A percentile compares a stretch with the other conserved stretches of the same genome.
phyloP scores from a whole-genome alignment of 805 yeast genomes.

The Sungouiozyma intestinalis region DNA sequence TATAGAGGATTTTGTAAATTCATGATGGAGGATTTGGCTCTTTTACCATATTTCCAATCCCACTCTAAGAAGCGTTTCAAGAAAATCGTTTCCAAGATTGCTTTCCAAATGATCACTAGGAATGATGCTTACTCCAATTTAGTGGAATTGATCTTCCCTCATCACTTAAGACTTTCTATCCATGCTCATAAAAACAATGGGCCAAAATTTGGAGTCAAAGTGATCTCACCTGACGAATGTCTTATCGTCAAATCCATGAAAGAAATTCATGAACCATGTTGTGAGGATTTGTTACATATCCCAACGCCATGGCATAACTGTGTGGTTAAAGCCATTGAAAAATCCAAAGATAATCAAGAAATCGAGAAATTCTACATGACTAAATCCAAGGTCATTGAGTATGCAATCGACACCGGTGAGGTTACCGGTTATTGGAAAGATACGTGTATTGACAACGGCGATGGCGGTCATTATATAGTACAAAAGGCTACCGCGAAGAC shows the following conservation, averaged over 20 bases:
- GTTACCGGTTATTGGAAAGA: constrained; percentile 31
- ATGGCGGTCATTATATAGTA: constrained; percentile 27
- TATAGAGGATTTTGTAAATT: constrained; percentile 50
- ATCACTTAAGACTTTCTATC: constrained; percentile 48
- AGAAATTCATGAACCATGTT: constrained; percentile 32
- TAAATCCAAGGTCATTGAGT: constrained; percentile 28
- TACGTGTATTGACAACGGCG: constrained; percentile 23
- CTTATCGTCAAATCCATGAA: constrained; percentile 36
- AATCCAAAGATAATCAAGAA: constrained; percentile 25
- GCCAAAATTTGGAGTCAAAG: constrained; percentile 48
- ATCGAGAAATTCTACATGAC: constrained; percentile 25
- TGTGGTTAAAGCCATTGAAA: constrained; percentile 26
- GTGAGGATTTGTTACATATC: constrained; percentile 46
- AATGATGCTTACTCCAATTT: constrained; percentile 57
- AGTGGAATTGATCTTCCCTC: constrained; percentile 50
- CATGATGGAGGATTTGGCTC: constrained; percentile 47
- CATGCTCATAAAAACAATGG: constrained; percentile 53
- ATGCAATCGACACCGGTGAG: constrained; percentile 29
- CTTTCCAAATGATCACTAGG: constrained; percentile 55
- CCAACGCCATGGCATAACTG: constrained; percentile 63
- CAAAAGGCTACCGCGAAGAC: too few relatives aligned
- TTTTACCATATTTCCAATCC: constrained; percentile 30
- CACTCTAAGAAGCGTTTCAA: constrained; percentile 40
- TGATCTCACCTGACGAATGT: constrained; percentile 37
- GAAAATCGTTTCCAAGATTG: constrained; percentile 41